phyloP scores from a whole-genome alignment of 768 basidiomycete species.

The Coprinellus micaceus region DNA sequence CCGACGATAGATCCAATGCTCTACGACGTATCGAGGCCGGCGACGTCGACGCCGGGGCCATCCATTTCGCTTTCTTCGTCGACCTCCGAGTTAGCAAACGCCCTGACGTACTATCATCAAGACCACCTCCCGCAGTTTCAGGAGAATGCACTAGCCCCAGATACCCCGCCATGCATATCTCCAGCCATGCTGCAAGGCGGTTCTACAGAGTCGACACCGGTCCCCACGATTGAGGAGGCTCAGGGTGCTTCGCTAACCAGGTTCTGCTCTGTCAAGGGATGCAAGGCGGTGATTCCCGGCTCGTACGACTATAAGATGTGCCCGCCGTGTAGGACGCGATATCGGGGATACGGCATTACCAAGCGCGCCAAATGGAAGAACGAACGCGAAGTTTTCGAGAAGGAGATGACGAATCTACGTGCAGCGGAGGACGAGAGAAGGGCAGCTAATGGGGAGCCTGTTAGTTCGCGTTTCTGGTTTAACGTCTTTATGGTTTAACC shows the following conservation, averaged over 20 bases:
- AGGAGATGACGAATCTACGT: conserved; percentile 26
- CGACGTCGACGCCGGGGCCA: not conserved
- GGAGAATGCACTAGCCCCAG: not conserved
- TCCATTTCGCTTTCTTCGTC: conserved; percentile 12
- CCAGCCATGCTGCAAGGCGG: not conserved
- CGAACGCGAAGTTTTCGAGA: conserved; percentile 40
- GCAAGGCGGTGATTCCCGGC: conserved; percentile 43
- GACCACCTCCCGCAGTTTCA: too few species aligned
- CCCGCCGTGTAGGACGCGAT: conserved; percentile 43
- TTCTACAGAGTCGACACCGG: not conserved
- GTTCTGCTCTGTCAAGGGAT: conserved; percentile 53
- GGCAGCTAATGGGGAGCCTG: not conserved
- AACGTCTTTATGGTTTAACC: too few species aligned
- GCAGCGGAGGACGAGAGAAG: not conserved
- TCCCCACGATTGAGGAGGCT: not conserved
- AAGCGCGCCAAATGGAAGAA: conserved; percentile 54
- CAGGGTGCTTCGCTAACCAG: conserved; percentile 22
- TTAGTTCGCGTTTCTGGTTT: too few species aligned
- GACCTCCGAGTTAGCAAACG: conserved; percentile 47
- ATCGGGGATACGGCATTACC: conserved; percentile 49
- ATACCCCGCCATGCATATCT: not conserved
- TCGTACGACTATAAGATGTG: conserved; percentile 43
- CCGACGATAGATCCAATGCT: conserved; percentile 3
- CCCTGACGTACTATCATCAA: conserved; percentile 27
- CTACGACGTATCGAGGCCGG: not conserved